Percentiles rank a stretch among this genome's conserved stretches.
Evolutionary conservation across 2,329 filamentous ascomycete genomes (phyloP).

Genomic region (Aspergillus hiratsukae): DNA sequence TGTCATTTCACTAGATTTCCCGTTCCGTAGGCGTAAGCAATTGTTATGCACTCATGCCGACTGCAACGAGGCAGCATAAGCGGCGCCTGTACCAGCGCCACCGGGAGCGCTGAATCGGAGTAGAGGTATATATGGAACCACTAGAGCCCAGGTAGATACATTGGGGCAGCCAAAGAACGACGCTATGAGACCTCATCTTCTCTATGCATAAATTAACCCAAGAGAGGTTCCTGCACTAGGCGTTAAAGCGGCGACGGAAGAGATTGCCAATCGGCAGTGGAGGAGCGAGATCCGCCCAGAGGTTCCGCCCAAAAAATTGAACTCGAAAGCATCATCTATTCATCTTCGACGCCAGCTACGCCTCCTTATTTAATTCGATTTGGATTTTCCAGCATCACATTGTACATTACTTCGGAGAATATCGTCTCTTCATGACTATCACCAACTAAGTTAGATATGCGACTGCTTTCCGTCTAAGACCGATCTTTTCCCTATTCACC

Average conservation of each 20-base stretch:
- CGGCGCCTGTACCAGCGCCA: background rate
- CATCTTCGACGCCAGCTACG: background rate
- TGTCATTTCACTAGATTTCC: background rate
- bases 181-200: background rate
- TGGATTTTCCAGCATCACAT: background rate
- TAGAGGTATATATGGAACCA: background rate
- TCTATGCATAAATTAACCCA: background rate
- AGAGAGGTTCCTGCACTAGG: background rate
- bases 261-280: slow-evolving; percentile 7
- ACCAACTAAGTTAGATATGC: background rate
- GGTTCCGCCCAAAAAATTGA: slow-evolving; percentile 5
- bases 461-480: background rate
- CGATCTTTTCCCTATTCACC: background rate
- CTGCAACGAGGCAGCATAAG: background rate
- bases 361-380: background rate
- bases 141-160: background rate
- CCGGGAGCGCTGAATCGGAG: background rate
- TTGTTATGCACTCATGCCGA: background rate
- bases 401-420: background rate
- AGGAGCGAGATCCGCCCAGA: slow-evolving; percentile 4
- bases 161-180: background rate
- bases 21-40: background rate
- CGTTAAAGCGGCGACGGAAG: background rate
- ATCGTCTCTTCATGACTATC: background rate
- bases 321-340: background rate